Evolutionary conservation across 805 yeast species (phyloP).

Genomic region (Wickerhamiella lipophila): DNA sequence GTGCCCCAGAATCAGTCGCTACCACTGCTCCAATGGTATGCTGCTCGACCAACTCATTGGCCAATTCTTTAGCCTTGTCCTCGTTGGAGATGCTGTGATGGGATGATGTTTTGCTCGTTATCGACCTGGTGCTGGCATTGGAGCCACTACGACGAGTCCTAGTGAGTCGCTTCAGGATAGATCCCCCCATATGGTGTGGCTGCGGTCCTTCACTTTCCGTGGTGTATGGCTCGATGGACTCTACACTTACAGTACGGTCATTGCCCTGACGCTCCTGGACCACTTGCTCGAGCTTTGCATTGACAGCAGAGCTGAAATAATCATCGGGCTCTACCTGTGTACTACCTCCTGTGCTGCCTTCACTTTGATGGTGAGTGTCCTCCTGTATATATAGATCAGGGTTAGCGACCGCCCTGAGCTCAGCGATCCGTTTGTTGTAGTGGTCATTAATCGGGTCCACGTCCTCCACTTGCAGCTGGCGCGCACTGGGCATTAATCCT

Average conservation of each 20-base stretch:
- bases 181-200: not conserved
- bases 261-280: not conserved
- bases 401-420: not conserved
- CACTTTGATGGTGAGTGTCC: not conserved
- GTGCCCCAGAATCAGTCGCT: not conserved
- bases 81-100: not conserved
- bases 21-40: not conserved
- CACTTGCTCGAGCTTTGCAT: conserved; percentile 1
- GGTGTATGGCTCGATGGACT: not conserved
- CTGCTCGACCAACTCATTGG: conserved; percentile 8
- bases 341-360: not conserved
- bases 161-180: not conserved
- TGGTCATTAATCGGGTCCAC: conserved; percentile 1
- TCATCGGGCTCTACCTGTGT: not conserved
- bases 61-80: conserved; percentile 1
- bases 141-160: not conserved
- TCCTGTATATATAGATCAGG: not conserved
- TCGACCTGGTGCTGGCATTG: not conserved
- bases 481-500: conserved; percentile 4
- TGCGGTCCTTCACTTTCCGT: not conserved
- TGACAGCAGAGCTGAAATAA: not conserved
- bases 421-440: not conserved
- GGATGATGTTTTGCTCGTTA: not conserved
- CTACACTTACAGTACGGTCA: not conserved
- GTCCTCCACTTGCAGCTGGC: not conserved